Evolutionary conservation across 805 yeast genomes (phyloP).

Genomic region (Jamesozyma piceae): DNA sequence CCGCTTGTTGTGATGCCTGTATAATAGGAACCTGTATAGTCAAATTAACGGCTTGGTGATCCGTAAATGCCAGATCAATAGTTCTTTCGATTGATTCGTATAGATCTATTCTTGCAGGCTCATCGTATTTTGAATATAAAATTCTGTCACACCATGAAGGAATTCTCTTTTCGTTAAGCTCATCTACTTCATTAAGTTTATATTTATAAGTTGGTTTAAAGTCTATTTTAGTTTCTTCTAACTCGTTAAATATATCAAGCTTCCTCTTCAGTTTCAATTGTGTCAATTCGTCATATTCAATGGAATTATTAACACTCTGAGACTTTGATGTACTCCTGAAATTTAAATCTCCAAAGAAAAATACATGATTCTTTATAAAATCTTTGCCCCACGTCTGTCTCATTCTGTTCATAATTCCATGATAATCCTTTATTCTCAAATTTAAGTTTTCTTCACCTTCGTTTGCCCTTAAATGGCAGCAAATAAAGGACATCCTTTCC

Average conservation of each 20-base stretch:
- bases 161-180: constrained; percentile 47
- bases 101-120: constrained; percentile 14
- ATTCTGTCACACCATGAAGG: constrained; percentile 94
- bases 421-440: constrained; percentile 46
- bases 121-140: constrained; percentile 41
- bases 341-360: constrained; percentile 80
- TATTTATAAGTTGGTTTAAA: constrained; percentile 82
- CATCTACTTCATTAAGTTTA: constrained; percentile 36
- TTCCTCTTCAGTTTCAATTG: constrained; percentile 18
- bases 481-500: constrained; percentile 47
- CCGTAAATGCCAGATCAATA: constrained; percentile 45
- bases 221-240: constrained; percentile 51
- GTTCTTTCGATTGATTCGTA: constrained; percentile 40
- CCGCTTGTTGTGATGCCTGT: neutral
- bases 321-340: constrained; percentile 43
- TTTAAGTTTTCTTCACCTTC: constrained; percentile 48
- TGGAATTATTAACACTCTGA: constrained; percentile 8
- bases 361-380: constrained; percentile 58
- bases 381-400: neutral
- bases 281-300: constrained; percentile 31
- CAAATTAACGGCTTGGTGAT: constrained; percentile 72
- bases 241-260: constrained; percentile 45
- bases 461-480: constrained; percentile 68
- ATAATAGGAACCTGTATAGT: constrained; percentile 37
- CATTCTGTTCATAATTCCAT: constrained; percentile 35